Evolutionary conservation across 176 grass and related monocot genomes (phyloP), one percentile per base, ranked within the genome.

Genomic region (Cenchrus fungigraminus): DNA sequence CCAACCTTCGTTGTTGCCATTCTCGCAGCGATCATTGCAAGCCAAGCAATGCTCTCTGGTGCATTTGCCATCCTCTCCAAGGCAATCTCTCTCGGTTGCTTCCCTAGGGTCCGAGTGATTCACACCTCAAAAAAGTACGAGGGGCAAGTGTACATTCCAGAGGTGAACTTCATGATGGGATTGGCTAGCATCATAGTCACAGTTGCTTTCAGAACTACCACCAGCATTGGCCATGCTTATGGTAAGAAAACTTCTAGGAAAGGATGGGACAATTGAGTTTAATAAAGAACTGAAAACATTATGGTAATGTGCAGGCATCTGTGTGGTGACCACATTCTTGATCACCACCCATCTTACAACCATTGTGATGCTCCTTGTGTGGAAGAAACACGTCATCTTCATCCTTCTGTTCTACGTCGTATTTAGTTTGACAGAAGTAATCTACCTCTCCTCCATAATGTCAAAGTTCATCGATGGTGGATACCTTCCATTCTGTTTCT

Each of bases 61-160:
- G 90, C 92, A 68, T 91, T 88, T 31, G 83, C 92, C 52, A 94
- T 97, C 80, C 84, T 97, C 29, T 92, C 91, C 80, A 93, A 97
- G 87, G 91, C 92, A 0, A 44, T 92, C 22, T 89, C 92, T 1
- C 87, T 97, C 11, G 95, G 90, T 6, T 97, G 92, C 88, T 86
- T 97, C 72, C 95, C 95, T 4, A 83, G 88, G 58, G 95, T 97
- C 4, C 78, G 76, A 32, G 92, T 94, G 67, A 68, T 97, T 64
- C 95, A 97, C 55, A 97, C 95, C 58, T 97, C 95, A 0, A 64
- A 82, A 68, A 78, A 87, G 49, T 87, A 92, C 6, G 84, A 88
- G 82, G 95, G 95, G 4, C 95, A 97, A 43, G 89, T 97, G 45
- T 94, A 94, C 78, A 94, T 97, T 65, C 95, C 92, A 11, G 92